phyloP scores from a whole-genome alignment of 140 eudicot species.

The Anethum foeniculum region DNA sequence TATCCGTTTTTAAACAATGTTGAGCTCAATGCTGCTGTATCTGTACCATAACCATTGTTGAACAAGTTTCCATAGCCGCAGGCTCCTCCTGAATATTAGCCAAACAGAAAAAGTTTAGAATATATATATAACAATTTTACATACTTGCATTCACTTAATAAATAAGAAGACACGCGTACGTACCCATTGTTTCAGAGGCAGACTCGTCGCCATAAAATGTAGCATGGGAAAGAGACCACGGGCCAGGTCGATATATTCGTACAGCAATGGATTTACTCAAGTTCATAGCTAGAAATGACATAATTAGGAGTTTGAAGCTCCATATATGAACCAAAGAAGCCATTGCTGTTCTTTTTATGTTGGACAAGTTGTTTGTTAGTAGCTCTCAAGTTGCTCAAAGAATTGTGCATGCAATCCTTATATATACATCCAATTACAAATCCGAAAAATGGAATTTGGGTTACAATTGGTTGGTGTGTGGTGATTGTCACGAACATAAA shows the following conservation, averaged over 20 bases:
- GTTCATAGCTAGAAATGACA: conserved; percentile 3
- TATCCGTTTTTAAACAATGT: conserved; percentile 60
- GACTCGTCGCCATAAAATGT: conserved; percentile 82
- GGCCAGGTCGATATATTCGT: conserved; percentile 34
- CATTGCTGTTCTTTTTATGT: conserved; percentile 19
- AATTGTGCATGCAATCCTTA: conserved; percentile 10
- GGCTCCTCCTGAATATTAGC: conserved; percentile 67
- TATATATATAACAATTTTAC: not conserved
- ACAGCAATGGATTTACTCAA: conserved; percentile 26
- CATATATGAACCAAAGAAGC: conserved; percentile 28
- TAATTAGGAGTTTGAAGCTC: conserved; percentile 25
- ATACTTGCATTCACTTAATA: not conserved
- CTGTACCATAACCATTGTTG: conserved; percentile 61
- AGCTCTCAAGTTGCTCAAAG: not conserved
- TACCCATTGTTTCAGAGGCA: conserved; percentile 78
- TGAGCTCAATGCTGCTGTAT: conserved; percentile 78
- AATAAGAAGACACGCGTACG: conserved; percentile 14
- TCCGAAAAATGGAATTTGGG: too few relatives aligned
- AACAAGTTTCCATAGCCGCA: conserved; percentile 88
- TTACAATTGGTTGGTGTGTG: not conserved
- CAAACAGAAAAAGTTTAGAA: not conserved
- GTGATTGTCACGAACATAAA: not conserved
- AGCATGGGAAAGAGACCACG: conserved; percentile 65
- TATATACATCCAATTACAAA: conserved; percentile 18
- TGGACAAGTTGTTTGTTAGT: conserved; percentile 7